Evolutionary conservation across 2,329 filamentous ascomycete species (phyloP), one percentile per base, ranked within the genome.

Genomic region (Aspergillaceae sp.): DNA sequence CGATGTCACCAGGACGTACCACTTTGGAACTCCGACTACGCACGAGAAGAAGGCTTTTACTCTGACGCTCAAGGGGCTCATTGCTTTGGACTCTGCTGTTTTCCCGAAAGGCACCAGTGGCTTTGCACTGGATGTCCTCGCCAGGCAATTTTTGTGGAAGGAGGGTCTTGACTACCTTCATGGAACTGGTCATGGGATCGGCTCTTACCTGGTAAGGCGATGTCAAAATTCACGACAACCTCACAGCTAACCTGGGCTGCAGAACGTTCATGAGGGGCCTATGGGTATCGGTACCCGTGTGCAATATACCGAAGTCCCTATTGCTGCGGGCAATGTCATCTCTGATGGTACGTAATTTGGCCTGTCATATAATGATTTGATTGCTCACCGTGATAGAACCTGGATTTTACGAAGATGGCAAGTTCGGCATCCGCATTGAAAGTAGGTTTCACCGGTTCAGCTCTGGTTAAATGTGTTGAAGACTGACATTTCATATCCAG

Each of bases 81-180:
- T 98, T 57, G 86, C 84, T 10, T 75, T 98, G 4, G 91, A 96
- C 58, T 78, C 80, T 50, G 86, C 86, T 7, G 75, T 94, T 4
- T 98, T 97, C 61, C 92, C 92, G 2, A 97, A 95, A 67, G 90
- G 91, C 29, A 96, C 91, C 0, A 95, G 84, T 8, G 92, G 92
- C 1, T 97, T 90, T 67, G 89, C 91, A 4, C 75, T 98, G 32
- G 92, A 98, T 66, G 79, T 80, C 5, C 73, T 97, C 44, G 92
- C 92, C 9, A 83, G 92, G 46, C 92, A 98, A 59, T 86, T 87
- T 60, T 76, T 98, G 49, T 98, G 92, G 92, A 85, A 87, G 61
- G 78, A 91, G 60, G 92, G 92, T 0, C 75, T 98, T 8, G 92
- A 98, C 64, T 98, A 96, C 68, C 82, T 92, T 34, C 92, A 98